A percentile compares a stretch with the other conserved stretches of the same genome.
Conservation (phyloP, 768 basidiomycete species). For the Hericium erinaceus region DNA sequence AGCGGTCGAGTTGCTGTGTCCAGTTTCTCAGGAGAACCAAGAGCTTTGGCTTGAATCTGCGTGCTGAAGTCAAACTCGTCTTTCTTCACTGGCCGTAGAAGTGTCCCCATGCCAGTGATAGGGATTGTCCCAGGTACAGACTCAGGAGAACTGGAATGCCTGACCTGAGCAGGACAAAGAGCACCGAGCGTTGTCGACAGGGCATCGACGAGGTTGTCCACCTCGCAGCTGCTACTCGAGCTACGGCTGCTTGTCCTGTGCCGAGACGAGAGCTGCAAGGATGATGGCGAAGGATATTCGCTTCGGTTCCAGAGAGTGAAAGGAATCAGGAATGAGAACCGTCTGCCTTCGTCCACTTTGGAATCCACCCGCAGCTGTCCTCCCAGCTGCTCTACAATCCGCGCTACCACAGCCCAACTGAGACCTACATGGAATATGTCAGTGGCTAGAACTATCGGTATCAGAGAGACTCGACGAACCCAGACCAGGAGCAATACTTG, state of each 20-base stretch:
- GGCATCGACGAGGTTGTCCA: conserved; percentile 18
- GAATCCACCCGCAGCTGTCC: conserved; percentile 78
- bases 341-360: conserved; percentile 51
- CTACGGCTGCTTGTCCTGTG: conserved; percentile 3
- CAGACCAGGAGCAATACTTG: conserved; percentile 31
- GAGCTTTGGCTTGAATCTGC: not conserved
- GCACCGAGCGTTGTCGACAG: conserved; percentile 11
- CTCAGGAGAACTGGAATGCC: not conserved
- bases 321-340: conserved; percentile 66
- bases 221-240: not conserved
- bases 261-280: not conserved
- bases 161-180: not conserved
- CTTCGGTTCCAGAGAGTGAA: conserved; percentile 33
- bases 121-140: not conserved
- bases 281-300: conserved; percentile 4
- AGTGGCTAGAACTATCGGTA: not conserved
- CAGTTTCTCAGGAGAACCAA: no score
- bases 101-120: conserved; percentile 12
- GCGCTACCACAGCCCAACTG: conserved; percentile 71
- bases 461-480: conserved; percentile 25
- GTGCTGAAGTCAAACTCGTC: conserved; percentile 14
- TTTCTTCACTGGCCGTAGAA: conserved; percentile 15
- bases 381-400: conserved; percentile 70
- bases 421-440: conserved; percentile 32
- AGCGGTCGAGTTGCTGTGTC: no score